Conservation (phyloP, 441 rosid genomes). For the Erodium texanum region DNA sequence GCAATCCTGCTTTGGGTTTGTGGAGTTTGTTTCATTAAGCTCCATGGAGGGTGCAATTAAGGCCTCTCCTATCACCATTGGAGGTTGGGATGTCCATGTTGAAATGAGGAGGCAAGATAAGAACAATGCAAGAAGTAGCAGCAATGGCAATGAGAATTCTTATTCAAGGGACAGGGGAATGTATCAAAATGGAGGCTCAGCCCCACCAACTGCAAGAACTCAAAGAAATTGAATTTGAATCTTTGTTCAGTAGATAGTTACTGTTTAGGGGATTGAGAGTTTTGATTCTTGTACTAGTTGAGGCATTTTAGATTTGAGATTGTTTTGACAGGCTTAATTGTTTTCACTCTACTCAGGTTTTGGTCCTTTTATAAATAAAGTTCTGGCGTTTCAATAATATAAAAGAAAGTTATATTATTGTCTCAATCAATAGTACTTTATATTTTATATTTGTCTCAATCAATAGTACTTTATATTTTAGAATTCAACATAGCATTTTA, state of each 20-base stretch:
- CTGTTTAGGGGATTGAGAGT: not conserved
- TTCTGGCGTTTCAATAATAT: no score
- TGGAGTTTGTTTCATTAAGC: conserved; percentile 37
- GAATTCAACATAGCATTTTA: no score
- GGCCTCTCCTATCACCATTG: conserved; percentile 46
- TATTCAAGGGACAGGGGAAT: conserved; percentile 19
- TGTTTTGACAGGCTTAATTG: no score
- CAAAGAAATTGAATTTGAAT: not conserved
- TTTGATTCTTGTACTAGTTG: not conserved
- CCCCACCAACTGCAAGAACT: not conserved
- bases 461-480: no score
- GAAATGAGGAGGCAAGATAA: conserved; percentile 60
- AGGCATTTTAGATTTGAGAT: not conserved
- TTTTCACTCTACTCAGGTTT: not conserved
- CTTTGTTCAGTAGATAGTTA: not conserved
- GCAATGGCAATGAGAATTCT: not conserved
- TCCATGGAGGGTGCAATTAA: conserved; percentile 30
- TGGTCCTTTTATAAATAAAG: not conserved
- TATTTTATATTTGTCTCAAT: no score
- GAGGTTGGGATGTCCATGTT: conserved; percentile 41
- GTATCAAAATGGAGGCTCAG: conserved; percentile 29
- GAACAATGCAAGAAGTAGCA: no score
- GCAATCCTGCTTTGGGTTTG: conserved; percentile 49
- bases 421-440: no score
- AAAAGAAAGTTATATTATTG: no score